These are phyloP conservation scores for Dendryphion nanum DNA, from an alignment of 2,329 filamentous ascomycete genomes.

Conservation along the genomic window DNA sequence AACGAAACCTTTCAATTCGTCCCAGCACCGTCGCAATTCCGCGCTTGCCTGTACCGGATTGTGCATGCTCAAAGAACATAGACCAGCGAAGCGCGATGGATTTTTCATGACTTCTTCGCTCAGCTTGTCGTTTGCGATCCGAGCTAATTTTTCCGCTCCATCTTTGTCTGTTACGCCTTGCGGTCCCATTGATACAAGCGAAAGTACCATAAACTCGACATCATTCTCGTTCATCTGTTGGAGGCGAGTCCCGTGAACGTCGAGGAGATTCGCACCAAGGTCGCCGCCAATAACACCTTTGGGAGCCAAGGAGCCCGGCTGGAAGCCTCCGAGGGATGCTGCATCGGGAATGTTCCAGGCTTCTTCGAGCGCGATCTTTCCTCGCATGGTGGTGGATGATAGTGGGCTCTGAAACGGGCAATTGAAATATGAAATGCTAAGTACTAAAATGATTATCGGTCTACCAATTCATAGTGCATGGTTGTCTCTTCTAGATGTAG, in stretches of 20 bases:
- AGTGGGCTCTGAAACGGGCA: no score
- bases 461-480: no score
- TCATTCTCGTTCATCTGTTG: constrained; percentile 47
- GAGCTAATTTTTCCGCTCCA: constrained; percentile 44
- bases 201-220: constrained; percentile 48
- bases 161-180: constrained; percentile 46
- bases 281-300: constrained; percentile 60
- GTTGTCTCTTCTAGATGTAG: no score
- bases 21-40: constrained; percentile 56
- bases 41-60: constrained; percentile 50
- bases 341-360: constrained; percentile 54
- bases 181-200: constrained; percentile 48
- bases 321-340: constrained; percentile 60
- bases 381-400: no score
- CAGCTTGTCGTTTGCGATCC: constrained; percentile 46
- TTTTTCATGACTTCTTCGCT: constrained; percentile 42
- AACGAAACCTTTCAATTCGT: constrained; percentile 40
- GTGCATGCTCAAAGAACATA: constrained; percentile 46
- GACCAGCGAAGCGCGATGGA: constrained; percentile 42
- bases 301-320: constrained; percentile 27
- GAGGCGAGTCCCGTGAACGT: constrained; percentile 43
- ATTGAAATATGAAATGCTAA: no score
- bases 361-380: constrained; percentile 14
- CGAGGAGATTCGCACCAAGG: constrained; percentile 50
- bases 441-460: no score